Percentiles rank a stretch among this genome's conserved stretches.
These are phyloP conservation scores for Allium sativum DNA, from an alignment of 106 monocot genomes.

Conservation along the genomic window DNA sequence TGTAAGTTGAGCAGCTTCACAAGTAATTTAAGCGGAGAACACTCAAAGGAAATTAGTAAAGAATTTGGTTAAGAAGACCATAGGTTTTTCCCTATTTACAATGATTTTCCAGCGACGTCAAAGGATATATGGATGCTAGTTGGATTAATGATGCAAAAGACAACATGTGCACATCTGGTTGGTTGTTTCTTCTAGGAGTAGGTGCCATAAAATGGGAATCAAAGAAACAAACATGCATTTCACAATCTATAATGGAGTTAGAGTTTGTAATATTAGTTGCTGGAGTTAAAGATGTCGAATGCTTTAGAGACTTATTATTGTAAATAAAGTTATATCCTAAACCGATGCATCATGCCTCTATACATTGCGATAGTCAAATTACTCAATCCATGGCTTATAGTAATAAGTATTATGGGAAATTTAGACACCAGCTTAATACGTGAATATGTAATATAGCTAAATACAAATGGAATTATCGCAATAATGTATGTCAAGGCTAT, in stretches of 20 bases:
- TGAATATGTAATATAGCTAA: background rate
- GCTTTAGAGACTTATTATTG: background rate
- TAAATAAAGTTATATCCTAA: background rate
- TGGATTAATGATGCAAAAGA: background rate
- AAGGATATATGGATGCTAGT: too few relatives aligned
- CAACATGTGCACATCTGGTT: background rate
- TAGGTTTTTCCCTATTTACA: background rate
- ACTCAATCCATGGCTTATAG: background rate
- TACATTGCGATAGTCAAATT: constrained; percentile 3
- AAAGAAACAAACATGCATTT: background rate
- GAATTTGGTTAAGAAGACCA: background rate
- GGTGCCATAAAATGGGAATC: background rate
- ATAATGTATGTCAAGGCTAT: background rate
- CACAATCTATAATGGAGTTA: background rate
- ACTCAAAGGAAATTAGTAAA: background rate
- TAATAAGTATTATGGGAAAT: background rate
- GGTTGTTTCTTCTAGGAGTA: background rate
- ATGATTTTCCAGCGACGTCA: background rate
- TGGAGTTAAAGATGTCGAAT: background rate
- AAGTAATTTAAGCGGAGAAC: background rate
- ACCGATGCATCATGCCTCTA: background rate
- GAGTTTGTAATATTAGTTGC: background rate
- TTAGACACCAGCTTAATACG: background rate
- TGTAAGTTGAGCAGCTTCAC: background rate
- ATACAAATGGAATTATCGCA: background rate